A percentile compares a stretch with the other conserved stretches of the same genome.
These are phyloP conservation scores for Poa annua DNA, from an alignment of 176 grass and related monocot genomes.

Conservation along the genomic window DNA sequence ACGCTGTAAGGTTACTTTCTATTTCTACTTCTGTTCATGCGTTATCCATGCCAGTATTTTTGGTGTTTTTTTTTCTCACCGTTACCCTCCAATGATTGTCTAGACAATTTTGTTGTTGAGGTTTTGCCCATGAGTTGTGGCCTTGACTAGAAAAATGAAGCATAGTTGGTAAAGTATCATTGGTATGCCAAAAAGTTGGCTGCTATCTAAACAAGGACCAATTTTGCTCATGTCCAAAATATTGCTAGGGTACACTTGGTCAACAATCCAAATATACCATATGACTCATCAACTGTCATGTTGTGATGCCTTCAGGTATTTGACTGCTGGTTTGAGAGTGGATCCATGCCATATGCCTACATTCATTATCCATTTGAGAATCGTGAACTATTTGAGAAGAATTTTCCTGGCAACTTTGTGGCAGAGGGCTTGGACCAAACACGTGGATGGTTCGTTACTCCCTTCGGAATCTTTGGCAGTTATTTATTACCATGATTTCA, in stretches of 20 bases:
- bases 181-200: not conserved
- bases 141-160: not conserved
- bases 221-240: not conserved
- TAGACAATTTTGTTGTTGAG: not conserved
- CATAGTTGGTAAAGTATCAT: not conserved
- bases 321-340: conserved; percentile 99
- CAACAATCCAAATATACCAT: too few species aligned
- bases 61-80: not conserved
- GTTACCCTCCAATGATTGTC: not conserved
- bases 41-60: conserved; percentile 16
- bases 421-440: conserved; percentile 98
- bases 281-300: conserved; percentile 10
- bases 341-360: conserved; percentile 98
- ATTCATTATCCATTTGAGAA: conserved; percentile 99
- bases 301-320: conserved; percentile 75
- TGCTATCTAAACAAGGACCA: not conserved
- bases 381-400: conserved; percentile 89
- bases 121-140: not conserved
- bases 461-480: conserved; percentile 27
- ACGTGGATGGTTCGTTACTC: conserved; percentile 84
- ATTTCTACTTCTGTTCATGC: conserved; percentile 8
- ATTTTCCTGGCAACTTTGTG: conserved; percentile 98
- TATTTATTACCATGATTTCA: conserved; percentile 1
- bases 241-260: not conserved
- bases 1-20: not conserved